Base-by-base conservation (phyloP, 495 filamentous ascomycete species). In the Xylaria curta region DNA sequence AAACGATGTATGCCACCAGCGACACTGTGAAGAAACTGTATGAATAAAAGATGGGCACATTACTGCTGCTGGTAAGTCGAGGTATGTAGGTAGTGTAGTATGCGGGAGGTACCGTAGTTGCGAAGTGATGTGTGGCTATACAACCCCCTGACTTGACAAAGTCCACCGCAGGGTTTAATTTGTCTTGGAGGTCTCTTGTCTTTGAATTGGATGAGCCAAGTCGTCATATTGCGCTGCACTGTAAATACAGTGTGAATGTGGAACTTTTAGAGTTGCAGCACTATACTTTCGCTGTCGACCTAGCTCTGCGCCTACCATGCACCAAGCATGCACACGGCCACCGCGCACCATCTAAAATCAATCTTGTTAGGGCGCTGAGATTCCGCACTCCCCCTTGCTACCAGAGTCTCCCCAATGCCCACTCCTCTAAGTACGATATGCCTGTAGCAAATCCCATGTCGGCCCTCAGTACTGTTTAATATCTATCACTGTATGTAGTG, bases 141-240 rank as follows among this genome's bases (percentile, higher is more conserved):
- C 28, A 21, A 21, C 56, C 70, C 70, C 70, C 46, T 49, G 68
- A 47, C 68, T 6, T 26, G 46, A 65, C 60, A 71, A 72, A 72
- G 70, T 72, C 70, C 70, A 53, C 40, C 54, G 70, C 70, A 72
- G 70, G 56, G 68, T 70, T 70, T 64, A 72, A 67, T 72, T 72
- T 68, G 65, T 72, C 56, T 61, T 72, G 53, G 49, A 56, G 10
- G 61, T 40, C 40, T 65, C 6, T 26, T 65, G 66, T 66, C 42
- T 61, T 28, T 38, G 54, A 51, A 33, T 26, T 49, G 56, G 33
- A 26, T n/a, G 24, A 46, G 9, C 31, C 17, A 36, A 24, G 42
- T 49, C 63, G 46, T 53, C 44, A 53, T 53, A 13, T 24, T 53
- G 63, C 28, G 4, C 65, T 42, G 51, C 49, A 67, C 65, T 7